Conservation (phyloP, 805 yeast species). For the Candida jianshihensis region DNA sequence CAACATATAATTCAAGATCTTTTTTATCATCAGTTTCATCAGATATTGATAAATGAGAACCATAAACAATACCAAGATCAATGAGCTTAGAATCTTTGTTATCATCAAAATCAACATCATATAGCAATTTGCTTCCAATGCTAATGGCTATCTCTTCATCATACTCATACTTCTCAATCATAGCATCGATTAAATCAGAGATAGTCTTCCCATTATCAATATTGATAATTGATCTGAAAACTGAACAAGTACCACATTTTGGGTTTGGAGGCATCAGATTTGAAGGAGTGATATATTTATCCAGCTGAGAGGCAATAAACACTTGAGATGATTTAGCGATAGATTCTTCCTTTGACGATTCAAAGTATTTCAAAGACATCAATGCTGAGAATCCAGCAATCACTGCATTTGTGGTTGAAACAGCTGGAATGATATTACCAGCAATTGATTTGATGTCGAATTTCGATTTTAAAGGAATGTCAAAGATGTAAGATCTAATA, state of each 20-base stretch:
- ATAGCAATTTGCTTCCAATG: constrained; percentile 51
- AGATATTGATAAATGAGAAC: constrained; percentile 60
- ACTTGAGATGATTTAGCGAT: constrained; percentile 37
- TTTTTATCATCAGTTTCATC: constrained; percentile 73
- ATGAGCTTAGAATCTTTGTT: constrained; percentile 42
- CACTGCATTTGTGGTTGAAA: constrained; percentile 95
- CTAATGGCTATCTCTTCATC: constrained; percentile 50
- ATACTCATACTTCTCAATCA: constrained; percentile 46
- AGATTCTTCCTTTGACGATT: constrained; percentile 23
- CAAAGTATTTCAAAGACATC: constrained; percentile 54
- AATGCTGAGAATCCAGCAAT: constrained; percentile 85
- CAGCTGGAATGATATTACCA: constrained; percentile 97
- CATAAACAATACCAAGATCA: constrained; percentile 48
- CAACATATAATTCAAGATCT: constrained; percentile 55
- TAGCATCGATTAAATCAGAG: constrained; percentile 40
- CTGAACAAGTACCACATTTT: constrained; percentile 61
- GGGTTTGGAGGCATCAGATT: constrained; percentile 55
- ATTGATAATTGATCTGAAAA: constrained; percentile 44
- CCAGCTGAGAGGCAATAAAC: constrained; percentile 45
- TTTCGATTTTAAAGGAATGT: constrained; percentile 63
- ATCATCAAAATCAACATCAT: constrained; percentile 87
- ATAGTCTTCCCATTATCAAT: constrained; percentile 35
- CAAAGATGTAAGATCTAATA: constrained; percentile 62
- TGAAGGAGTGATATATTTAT: constrained; percentile 62
- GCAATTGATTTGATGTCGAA: constrained; percentile 93